Evolutionary conservation across 2,329 filamentous ascomycete genomes (phyloP).

Genomic region (Tolypocladium ophioglossoides): DNA sequence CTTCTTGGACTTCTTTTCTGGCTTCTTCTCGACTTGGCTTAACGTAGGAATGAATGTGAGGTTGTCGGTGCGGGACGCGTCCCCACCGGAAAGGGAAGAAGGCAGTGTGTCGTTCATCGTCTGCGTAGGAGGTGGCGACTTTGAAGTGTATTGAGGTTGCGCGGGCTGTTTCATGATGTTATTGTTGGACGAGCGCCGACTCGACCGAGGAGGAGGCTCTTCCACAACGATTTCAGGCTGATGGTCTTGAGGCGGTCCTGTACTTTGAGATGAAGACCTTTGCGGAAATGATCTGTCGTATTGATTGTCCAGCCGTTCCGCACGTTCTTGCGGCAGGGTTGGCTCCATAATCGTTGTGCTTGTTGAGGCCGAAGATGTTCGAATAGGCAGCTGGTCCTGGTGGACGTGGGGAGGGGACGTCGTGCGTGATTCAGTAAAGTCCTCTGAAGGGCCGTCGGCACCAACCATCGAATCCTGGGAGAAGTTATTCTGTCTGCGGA

Average conservation of each 20-base stretch:
- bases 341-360: slow-evolving; percentile 52
- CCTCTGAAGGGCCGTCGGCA: slow-evolving; percentile 28
- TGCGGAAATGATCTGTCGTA: slow-evolving; percentile 32
- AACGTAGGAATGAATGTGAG: slow-evolving; percentile 73
- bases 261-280: slow-evolving; percentile 43
- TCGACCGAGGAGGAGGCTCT: slow-evolving; percentile 36
- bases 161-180: slow-evolving; percentile 1
- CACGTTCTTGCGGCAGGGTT: slow-evolving; percentile 34
- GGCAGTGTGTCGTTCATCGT: slow-evolving; percentile 17
- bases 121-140: slow-evolving; percentile 4
- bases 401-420: slow-evolving; percentile 10
- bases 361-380: slow-evolving; percentile 20
- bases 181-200: slow-evolving; percentile 8
- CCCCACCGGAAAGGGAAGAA: slow-evolving; percentile 59
- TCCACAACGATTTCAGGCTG: slow-evolving; percentile 16
- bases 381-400: slow-evolving; percentile 22
- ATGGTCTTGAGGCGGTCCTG: slow-evolving; percentile 20
- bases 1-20: slow-evolving; percentile 66
- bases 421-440: slow-evolving; percentile 12
- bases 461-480: slow-evolving; percentile 40
- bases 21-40: slow-evolving; percentile 57
- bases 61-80: slow-evolving; percentile 58
- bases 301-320: slow-evolving; percentile 14
- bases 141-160: slow-evolving; percentile 6
- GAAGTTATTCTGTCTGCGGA: slow-evolving; percentile 35